These are phyloP conservation scores for Hemileccinum rubropunctum DNA, from an alignment of 768 basidiomycete genomes.

Conservation along the genomic window DNA sequence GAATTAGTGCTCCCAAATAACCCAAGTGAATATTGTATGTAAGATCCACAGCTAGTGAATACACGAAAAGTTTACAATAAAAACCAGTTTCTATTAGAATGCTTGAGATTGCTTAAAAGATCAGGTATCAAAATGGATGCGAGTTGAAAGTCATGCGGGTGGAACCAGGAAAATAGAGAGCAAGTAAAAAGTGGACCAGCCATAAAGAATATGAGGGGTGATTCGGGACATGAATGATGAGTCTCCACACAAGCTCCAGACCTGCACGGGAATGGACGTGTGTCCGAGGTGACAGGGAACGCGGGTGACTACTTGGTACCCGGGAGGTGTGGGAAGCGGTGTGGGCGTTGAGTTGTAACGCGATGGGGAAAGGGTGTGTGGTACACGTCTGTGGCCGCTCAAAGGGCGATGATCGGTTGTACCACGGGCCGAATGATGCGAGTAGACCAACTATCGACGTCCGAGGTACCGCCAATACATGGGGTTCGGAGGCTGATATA, in stretches of 20 bases:
- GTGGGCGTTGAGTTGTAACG: slow-evolving; percentile 5
- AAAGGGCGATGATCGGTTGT: slow-evolving; percentile 1
- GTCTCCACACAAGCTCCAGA: slow-evolving; percentile 2
- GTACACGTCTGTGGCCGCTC: slow-evolving; percentile 1
- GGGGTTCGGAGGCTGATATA: slow-evolving; percentile 40
- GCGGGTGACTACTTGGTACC: slow-evolving; percentile 1
- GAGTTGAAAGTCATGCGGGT: slow-evolving; percentile 8
- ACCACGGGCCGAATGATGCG: slow-evolving; percentile 3
- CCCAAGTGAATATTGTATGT: slow-evolving; percentile 21
- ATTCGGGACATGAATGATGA: background rate
- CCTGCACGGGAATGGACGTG: slow-evolving; percentile 2
- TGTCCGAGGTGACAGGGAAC: slow-evolving; percentile 6
- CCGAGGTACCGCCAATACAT: slow-evolving; percentile 48
- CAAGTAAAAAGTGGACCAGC: slow-evolving; percentile 18
- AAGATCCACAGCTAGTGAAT: slow-evolving; percentile 20
- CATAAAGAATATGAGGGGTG: slow-evolving; percentile 6
- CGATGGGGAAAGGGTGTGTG: slow-evolving; percentile 1
- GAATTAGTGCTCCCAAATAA: slow-evolving; percentile 13
- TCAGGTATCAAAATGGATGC: slow-evolving; percentile 25
- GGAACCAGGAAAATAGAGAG: background rate
- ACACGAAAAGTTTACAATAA: slow-evolving; percentile 26
- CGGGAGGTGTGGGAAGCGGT: slow-evolving; percentile 4
- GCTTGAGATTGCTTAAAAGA: slow-evolving; percentile 19
- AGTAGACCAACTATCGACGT: slow-evolving; percentile 32
- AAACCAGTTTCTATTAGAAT: slow-evolving; percentile 26